Conservation (phyloP, 176 grass and related monocot species). For the Cenchrus americanus region DNA sequence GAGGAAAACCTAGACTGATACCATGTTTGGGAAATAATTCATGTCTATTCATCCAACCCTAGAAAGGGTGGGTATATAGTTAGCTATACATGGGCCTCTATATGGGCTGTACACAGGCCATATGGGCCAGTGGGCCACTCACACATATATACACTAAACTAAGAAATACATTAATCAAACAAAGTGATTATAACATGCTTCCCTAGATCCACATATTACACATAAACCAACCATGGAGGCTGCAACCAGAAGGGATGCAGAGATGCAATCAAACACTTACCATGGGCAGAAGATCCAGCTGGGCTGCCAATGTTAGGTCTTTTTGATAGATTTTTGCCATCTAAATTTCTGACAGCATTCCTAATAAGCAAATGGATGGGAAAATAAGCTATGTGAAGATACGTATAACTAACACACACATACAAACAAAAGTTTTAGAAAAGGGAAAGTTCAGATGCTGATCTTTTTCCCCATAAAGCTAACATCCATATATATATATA, state of each 20-base stretch:
- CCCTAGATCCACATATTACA: background rate
- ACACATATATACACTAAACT: no score
- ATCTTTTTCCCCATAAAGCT: background rate
- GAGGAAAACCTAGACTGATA: no score
- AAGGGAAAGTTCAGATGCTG: background rate
- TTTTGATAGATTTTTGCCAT: slow-evolving; percentile 57
- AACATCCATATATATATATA: background rate
- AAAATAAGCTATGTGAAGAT: slow-evolving; percentile 12
- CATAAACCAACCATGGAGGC: background rate
- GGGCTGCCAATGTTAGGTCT: slow-evolving; percentile 47
- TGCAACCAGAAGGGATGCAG: slow-evolving; percentile 22
- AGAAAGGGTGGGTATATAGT: no score
- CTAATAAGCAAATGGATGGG: slow-evolving; percentile 37
- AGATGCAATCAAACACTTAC: slow-evolving; percentile 37
- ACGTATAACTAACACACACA: background rate
- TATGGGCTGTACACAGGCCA: no score
- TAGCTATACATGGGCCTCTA: no score
- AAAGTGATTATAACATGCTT: background rate
- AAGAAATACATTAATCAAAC: background rate
- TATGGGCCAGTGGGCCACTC: no score
- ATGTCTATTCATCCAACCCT: no score
- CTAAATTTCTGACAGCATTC: slow-evolving; percentile 51
- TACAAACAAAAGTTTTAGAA: background rate
- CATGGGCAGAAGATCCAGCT: slow-evolving; percentile 47
- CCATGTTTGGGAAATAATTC: no score